These are phyloP conservation scores for Pythium sp. DNA, from an alignment of 352 stramenopile genomes.

Conservation along the genomic window DNA sequence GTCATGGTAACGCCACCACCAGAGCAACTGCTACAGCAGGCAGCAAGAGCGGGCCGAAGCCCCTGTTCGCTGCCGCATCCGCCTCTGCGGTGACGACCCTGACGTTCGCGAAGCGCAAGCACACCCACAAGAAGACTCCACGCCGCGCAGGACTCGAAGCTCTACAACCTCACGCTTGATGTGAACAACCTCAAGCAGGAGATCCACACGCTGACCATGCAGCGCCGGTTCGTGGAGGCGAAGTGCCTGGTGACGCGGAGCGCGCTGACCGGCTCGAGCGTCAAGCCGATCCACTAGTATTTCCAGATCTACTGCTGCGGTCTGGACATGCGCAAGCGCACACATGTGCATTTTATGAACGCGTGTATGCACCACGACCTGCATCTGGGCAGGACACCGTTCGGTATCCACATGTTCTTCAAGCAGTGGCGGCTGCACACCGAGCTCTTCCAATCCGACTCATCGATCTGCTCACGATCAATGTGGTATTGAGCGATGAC, in stretches of 20 bases:
- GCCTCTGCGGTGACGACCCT: not conserved
- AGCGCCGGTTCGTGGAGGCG: constrained; percentile 2
- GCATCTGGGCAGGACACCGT: constrained; percentile 10
- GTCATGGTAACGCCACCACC: not conserved
- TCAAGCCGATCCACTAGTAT: constrained; percentile 16
- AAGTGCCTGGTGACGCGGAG: not conserved
- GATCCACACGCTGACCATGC: constrained; percentile 14
- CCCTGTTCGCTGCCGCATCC: not conserved
- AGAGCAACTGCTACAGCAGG: not conserved
- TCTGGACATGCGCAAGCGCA: not conserved
- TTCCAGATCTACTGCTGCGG: constrained; percentile 19
- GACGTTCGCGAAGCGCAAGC: constrained; percentile 10
- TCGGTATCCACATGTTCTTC: constrained; percentile 21
- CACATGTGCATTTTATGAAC: constrained; percentile 5
- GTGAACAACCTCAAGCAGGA: constrained; percentile 32
- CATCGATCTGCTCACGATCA: constrained; percentile 8
- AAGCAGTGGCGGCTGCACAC: constrained; percentile 27
- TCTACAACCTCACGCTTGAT: constrained; percentile 34
- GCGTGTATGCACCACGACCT: constrained; percentile 7
- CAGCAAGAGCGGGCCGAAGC: too few species aligned
- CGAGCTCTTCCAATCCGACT: constrained; percentile 16
- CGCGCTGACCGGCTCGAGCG: constrained; percentile 2
- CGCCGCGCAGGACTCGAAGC: constrained; percentile 4
- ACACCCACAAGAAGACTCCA: constrained; percentile 9
- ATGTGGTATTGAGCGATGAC: not conserved